Conservation (phyloP, 2,329 filamentous ascomycete genomes). For the Dactylellina cionopaga region DNA sequence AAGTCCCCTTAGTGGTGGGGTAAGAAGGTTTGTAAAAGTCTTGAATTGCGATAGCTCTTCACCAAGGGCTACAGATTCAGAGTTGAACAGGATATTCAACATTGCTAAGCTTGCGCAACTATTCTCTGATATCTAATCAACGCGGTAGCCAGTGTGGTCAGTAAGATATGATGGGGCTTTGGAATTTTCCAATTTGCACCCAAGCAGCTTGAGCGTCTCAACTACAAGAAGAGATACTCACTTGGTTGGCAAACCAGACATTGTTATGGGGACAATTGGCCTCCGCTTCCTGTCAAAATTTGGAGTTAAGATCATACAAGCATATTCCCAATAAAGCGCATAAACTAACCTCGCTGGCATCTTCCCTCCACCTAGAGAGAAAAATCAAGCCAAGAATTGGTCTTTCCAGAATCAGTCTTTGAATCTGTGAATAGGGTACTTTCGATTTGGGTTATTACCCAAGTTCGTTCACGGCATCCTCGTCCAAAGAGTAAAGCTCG, state of each 20-base stretch:
- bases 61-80: constrained; percentile 73
- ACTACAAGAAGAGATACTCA: constrained; percentile 60
- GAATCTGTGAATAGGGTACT: not conserved
- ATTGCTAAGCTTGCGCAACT: constrained; percentile 92
- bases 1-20: constrained; percentile 78
- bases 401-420: constrained; percentile 59
- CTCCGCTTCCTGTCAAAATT: constrained; percentile 63
- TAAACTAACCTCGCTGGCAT: constrained; percentile 62
- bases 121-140: constrained; percentile 75
- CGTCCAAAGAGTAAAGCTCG: constrained; percentile 79
- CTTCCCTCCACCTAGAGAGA: constrained; percentile 76
- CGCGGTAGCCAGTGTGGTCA: not conserved
- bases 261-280: constrained; percentile 69
- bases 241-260: constrained; percentile 95
- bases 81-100: constrained; percentile 93
- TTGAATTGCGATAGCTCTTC: constrained; percentile 78
- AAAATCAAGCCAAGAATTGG: constrained; percentile 89
- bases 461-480: constrained; percentile 70
- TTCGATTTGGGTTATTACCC: constrained; percentile 64
- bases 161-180: too few relatives aligned
- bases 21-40: constrained; percentile 73
- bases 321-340: not conserved
- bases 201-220: too few relatives aligned
- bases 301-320: not conserved
- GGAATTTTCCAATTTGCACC: too few relatives aligned